These are phyloP conservation scores for Kodamaea derodonti DNA, from an alignment of 1,139 yeast species.

Conservation along the genomic window DNA sequence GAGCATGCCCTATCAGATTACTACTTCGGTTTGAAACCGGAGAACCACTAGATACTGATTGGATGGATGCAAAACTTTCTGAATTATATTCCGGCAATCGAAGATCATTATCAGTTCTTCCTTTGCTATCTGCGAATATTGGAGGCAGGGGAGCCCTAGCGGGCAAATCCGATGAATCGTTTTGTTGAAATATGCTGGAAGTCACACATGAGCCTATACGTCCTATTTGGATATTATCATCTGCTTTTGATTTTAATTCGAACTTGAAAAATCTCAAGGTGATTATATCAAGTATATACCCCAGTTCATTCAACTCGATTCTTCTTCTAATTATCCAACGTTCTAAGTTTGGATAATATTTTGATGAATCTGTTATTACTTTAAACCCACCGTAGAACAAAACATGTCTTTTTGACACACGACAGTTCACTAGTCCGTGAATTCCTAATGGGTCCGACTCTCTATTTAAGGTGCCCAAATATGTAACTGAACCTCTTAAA, in stretches of 20 bases:
- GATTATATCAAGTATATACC: slow-evolving; percentile 33
- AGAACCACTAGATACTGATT: slow-evolving; percentile 2
- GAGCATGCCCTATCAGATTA: not conserved
- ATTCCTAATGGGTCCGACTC: slow-evolving; percentile 26
- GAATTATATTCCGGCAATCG: slow-evolving; percentile 1
- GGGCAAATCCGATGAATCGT: slow-evolving; percentile 6
- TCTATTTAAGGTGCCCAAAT: slow-evolving; percentile 24
- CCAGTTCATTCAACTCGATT: slow-evolving; percentile 32
- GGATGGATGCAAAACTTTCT: slow-evolving; percentile 1
- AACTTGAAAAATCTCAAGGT: slow-evolving; percentile 32
- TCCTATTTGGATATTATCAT: slow-evolving; percentile 7
- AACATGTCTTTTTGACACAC: slow-evolving; percentile 32
- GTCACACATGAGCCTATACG: slow-evolving; percentile 14
- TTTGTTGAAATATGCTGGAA: slow-evolving; percentile 17
- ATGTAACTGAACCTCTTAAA: slow-evolving; percentile 29
- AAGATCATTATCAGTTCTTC: not conserved
- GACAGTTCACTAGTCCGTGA: slow-evolving; percentile 26
- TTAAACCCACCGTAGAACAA: slow-evolving; percentile 44
- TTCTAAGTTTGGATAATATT: slow-evolving; percentile 21
- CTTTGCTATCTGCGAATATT: slow-evolving; percentile 12
- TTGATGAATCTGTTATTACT: slow-evolving; percentile 22
- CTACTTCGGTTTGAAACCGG: not conserved
- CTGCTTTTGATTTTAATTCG: slow-evolving; percentile 17
- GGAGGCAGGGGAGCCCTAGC: slow-evolving; percentile 21
- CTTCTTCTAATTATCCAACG: slow-evolving; percentile 38